Conservation (phyloP, 176 grass and related monocot genomes). For the Lolium multiflorum region DNA sequence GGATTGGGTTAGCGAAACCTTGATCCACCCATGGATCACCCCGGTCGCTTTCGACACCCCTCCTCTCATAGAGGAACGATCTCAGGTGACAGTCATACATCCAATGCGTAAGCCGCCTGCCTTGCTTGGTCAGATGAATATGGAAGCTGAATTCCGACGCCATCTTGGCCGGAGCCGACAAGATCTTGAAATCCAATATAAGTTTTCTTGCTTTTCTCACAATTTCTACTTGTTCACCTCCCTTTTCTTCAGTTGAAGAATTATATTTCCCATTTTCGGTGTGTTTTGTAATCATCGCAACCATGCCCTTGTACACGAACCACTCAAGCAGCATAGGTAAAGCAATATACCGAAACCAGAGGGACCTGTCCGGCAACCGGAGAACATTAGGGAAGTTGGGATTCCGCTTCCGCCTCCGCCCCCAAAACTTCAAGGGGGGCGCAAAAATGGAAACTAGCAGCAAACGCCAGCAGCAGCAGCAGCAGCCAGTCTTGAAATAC, state of each 20-base stretch:
- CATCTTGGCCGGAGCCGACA: background rate
- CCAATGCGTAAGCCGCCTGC: background rate
- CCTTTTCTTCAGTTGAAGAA: background rate
- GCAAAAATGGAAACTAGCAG: constrained; percentile 25
- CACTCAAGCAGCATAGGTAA: too few relatives aligned
- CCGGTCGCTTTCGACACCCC: background rate
- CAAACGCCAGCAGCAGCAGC: background rate
- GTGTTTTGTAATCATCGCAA: background rate
- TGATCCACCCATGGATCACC: background rate
- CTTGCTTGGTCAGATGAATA: background rate
- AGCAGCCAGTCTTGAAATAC: background rate
- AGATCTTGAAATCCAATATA: background rate
- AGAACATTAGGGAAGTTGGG: constrained; percentile 44
- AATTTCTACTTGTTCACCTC: background rate
- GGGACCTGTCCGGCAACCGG: background rate
- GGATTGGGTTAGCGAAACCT: background rate
- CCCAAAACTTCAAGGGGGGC: background rate
- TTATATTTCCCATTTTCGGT: background rate
- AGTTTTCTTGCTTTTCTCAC: background rate
- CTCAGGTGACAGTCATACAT: background rate
- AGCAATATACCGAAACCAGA: background rate
- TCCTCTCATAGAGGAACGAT: background rate
- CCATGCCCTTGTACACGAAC: background rate
- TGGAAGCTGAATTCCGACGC: background rate
- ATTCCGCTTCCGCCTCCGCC: constrained; percentile 33